Evolutionary conservation across 202 grass and related monocot species (phyloP).

Genomic region (Bolboschoenoplectus hybrid): DNA sequence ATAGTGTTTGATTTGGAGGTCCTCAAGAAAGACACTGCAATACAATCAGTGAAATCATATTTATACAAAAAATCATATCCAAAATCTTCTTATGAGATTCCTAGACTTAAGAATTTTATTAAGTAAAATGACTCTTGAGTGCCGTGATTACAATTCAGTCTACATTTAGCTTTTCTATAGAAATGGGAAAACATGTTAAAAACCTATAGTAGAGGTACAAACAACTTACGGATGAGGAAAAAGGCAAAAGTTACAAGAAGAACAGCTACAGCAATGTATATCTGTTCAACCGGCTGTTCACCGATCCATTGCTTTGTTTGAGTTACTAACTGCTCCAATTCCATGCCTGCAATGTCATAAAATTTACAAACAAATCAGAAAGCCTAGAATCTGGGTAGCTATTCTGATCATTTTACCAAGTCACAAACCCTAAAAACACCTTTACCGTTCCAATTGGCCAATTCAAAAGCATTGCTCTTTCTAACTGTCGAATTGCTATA

Average conservation of each 20-base stretch:
- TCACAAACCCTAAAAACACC: neutral
- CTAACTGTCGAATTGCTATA: neutral
- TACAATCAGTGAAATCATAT: neutral
- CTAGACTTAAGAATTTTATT: neutral
- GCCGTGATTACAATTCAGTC: neutral
- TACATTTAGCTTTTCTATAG: neutral
- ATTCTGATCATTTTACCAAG: neutral
- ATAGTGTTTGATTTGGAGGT: conserved; percentile 76
- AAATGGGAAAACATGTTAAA: neutral
- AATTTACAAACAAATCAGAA: neutral
- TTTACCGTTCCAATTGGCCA: neutral
- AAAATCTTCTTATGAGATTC: neutral
- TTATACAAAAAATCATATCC: neutral
- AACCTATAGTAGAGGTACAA: neutral
- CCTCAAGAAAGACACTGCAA: conserved; percentile 62
- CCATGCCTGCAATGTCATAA: conserved; percentile 5
- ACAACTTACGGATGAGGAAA: conserved; percentile 37
- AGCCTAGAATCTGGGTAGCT: neutral
- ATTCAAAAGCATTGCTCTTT: neutral
- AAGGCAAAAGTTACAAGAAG: conserved; percentile 57
- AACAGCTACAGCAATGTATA: conserved; percentile 65
- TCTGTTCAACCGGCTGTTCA: conserved; percentile 50
- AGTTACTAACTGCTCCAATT: neutral
- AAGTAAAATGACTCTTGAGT: neutral
- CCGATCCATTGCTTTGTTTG: conserved; percentile 19